These are phyloP conservation scores for Cephaloascus albidus DNA, from an alignment of 805 yeast genomes.

Conservation along the genomic window DNA sequence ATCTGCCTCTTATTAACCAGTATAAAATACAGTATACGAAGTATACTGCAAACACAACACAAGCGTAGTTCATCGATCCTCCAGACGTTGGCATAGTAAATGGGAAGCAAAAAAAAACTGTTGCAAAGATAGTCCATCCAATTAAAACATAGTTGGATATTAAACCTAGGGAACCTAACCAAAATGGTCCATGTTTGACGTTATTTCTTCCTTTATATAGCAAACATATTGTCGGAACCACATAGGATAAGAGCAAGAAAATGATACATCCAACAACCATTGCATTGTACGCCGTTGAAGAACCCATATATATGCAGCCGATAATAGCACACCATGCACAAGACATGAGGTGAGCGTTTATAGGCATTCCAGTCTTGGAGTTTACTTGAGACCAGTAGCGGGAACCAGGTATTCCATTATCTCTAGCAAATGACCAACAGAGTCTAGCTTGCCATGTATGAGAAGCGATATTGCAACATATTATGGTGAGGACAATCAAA, in stretches of 20 bases:
- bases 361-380: conserved; percentile 27
- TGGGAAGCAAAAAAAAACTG: conserved; percentile 30
- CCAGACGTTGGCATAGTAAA: conserved; percentile 18
- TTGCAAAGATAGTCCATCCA: conserved; percentile 24
- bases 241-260: conserved; percentile 24
- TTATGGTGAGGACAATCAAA: conserved; percentile 23
- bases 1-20: conserved; percentile 19
- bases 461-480: conserved; percentile 27
- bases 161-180: conserved; percentile 28
- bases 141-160: conserved; percentile 22
- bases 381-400: conserved; percentile 25
- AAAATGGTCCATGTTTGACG: conserved; percentile 29
- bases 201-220: conserved; percentile 25
- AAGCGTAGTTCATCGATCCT: conserved; percentile 20
- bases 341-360: conserved; percentile 29
- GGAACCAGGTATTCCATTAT: conserved; percentile 32
- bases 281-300: conserved; percentile 29
- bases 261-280: conserved; percentile 28
- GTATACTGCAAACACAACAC: conserved; percentile 14
- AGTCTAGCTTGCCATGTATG: conserved; percentile 36
- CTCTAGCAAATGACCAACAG: conserved; percentile 33
- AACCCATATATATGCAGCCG: conserved; percentile 18
- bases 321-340: conserved; percentile 11
- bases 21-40: conserved; percentile 13
- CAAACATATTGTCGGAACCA: conserved; percentile 24